These are phyloP conservation scores for Aspergillus homomorphus DNA, from an alignment of 495 filamentous ascomycete genomes.

Conservation along the genomic window DNA sequence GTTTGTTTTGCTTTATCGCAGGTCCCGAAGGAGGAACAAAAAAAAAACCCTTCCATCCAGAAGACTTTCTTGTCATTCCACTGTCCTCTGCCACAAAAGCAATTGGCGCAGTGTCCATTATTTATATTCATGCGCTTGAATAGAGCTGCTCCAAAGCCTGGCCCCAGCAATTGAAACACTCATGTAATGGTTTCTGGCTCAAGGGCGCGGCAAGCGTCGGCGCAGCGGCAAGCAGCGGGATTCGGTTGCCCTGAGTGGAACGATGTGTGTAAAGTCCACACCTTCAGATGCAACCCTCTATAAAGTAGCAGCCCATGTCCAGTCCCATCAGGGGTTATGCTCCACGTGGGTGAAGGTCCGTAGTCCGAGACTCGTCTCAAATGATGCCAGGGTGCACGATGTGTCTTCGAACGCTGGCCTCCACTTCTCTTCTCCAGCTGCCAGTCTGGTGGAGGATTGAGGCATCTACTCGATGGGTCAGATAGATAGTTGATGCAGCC, in stretches of 20 bases:
- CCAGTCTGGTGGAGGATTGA: neutral
- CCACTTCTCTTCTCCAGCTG: neutral
- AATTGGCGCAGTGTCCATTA: neutral
- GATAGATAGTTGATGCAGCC: neutral
- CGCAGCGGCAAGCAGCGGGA: constrained; percentile 4
- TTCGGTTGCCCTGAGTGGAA: neutral
- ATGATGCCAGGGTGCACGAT: neutral
- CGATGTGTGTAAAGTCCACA: neutral
- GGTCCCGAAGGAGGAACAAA: neutral
- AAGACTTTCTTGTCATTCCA: neutral
- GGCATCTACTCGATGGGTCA: neutral
- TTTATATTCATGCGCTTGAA: neutral
- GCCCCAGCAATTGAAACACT: neutral
- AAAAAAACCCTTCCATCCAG: neutral
- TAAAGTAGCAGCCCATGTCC: neutral
- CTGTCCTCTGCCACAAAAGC: neutral
- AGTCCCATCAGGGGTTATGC: neutral
- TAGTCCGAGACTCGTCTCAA: neutral
- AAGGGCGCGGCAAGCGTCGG: constrained; percentile 2
- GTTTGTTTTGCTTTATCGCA: neutral
- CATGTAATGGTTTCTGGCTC: neutral
- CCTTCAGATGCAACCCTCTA: neutral
- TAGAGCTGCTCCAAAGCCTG: neutral
- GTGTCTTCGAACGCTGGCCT: neutral
- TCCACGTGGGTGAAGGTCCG: neutral